These are phyloP conservation scores for Gastrolobium villosum DNA, from an alignment of 306 rosid genomes.

Conservation along the genomic window DNA sequence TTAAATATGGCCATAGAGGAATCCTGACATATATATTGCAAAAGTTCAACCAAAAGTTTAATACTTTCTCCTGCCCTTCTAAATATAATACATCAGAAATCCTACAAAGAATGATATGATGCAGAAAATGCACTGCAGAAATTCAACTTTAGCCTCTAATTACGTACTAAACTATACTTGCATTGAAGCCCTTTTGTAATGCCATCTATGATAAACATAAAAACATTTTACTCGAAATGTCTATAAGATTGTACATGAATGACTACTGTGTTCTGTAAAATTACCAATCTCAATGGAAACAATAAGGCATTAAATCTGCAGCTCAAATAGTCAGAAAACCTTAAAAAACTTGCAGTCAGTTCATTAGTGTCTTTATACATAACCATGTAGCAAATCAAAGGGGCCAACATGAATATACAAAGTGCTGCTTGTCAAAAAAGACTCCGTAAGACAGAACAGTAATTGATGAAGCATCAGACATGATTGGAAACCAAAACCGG, in stretches of 20 bases:
- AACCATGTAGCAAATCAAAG: conserved; percentile 7
- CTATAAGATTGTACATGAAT: neutral
- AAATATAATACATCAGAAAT: conserved; percentile 17
- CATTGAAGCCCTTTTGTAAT: neutral
- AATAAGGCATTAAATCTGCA: conserved; percentile 8
- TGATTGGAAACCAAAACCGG: neutral
- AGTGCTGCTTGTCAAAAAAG: neutral
- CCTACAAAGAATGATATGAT: conserved; percentile 26
- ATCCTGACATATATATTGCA: conserved; percentile 66
- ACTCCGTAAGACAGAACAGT: conserved; percentile 1
- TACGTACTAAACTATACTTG: conserved; percentile 24
- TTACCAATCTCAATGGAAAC: conserved; percentile 17
- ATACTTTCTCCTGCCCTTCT: conserved; percentile 3
- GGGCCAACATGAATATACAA: neutral
- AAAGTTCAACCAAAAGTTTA: conserved; percentile 35
- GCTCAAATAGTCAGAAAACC: conserved; percentile 27
- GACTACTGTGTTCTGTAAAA: neutral
- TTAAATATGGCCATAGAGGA: conserved; percentile 96
- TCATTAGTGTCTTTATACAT: conserved; percentile 28
- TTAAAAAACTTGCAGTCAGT: conserved; percentile 4
- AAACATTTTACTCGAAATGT: neutral
- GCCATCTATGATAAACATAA: neutral
- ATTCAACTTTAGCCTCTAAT: conserved; percentile 18
- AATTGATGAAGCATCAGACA: conserved; percentile 15
- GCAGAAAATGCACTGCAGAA: neutral